phyloP scores from a whole-genome alignment of 345 rosid genomes.

The Lumnitzera littorea region DNA sequence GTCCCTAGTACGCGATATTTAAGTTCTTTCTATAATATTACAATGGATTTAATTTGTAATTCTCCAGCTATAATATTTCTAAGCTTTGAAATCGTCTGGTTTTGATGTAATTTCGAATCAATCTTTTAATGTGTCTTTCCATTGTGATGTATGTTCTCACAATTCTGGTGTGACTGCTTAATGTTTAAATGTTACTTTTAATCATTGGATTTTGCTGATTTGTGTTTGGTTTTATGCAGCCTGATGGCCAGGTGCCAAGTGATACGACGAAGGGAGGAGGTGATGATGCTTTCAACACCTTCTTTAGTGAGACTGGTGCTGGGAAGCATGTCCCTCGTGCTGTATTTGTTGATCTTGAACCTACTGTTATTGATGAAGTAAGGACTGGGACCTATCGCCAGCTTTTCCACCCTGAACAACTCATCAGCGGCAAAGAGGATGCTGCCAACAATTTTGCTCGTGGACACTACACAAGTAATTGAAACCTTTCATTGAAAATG shows the following conservation, averaged over 20 bases:
- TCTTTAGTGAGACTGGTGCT: conserved; percentile 49
- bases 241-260: conserved; percentile 52
- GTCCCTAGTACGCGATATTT: too few species aligned
- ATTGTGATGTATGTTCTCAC: neutral
- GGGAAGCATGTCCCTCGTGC: conserved; percentile 59
- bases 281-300: conserved; percentile 54
- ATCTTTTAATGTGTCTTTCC: neutral
- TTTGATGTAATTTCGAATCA: neutral
- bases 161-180: neutral
- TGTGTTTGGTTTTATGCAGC: conserved; percentile 9
- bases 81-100: too few species aligned
- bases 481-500: neutral
- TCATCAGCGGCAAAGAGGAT: conserved; percentile 54
- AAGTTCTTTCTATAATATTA: too few species aligned
- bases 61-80: too few species aligned
- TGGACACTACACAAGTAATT: conserved; percentile 46
- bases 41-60: too few species aligned
- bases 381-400: conserved; percentile 45
- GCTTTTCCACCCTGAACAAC: conserved; percentile 50
- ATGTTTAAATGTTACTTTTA: neutral
- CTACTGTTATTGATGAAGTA: conserved; percentile 56
- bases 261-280: conserved; percentile 40
- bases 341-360: conserved; percentile 47
- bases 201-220: neutral
- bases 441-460: conserved; percentile 59